phyloP scores from a whole-genome alignment of 2,329 filamentous ascomycete genomes.

The Sarocladium strictum region DNA sequence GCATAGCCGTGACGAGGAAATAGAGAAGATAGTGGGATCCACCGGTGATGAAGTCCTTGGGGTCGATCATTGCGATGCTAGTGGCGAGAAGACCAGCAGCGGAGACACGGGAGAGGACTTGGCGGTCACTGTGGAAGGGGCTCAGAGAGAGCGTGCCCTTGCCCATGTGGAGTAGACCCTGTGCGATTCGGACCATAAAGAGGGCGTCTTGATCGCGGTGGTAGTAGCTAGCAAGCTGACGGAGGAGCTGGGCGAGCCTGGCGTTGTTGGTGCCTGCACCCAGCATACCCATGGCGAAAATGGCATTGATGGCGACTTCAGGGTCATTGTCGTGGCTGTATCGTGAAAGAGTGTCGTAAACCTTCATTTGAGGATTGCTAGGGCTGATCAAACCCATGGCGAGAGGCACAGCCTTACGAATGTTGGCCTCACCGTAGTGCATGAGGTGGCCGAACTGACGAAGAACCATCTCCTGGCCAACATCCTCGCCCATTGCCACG shows the following conservation, averaged over 20 bases:
- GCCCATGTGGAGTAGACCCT: constrained; percentile 97
- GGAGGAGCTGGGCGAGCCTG: constrained; percentile 84
- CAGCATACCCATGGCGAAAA: constrained; percentile 97
- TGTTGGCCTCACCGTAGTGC: constrained; percentile 98
- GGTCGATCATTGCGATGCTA: constrained; percentile 88
- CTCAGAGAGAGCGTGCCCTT: constrained; percentile 95
- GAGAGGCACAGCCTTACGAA: constrained; percentile 89
- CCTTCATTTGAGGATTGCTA: constrained; percentile 99
- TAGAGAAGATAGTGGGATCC: constrained; percentile 88
- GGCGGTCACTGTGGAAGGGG: constrained; percentile 98
- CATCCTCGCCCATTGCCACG: constrained; percentile 96
- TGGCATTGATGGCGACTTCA: constrained; percentile 95
- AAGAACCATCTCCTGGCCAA: constrained; percentile 97
- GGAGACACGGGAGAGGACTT: constrained; percentile 87
- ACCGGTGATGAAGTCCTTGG: constrained; percentile 72
- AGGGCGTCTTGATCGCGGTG: constrained; percentile 92
- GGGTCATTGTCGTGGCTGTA: constrained; percentile 99
- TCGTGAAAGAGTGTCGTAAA: constrained; percentile 94
- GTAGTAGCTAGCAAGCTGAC: constrained; percentile 96
- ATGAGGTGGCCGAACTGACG: constrained; percentile 97
- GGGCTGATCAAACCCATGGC: constrained; percentile 96
- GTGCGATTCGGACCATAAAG: constrained; percentile 98
- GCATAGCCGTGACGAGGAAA: constrained; percentile 94
- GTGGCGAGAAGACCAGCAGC: constrained; percentile 86
- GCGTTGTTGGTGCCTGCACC: constrained; percentile 98